phyloP scores from a whole-genome alignment of 768 basidiomycete genomes.

The Baorangia bicolor region DNA sequence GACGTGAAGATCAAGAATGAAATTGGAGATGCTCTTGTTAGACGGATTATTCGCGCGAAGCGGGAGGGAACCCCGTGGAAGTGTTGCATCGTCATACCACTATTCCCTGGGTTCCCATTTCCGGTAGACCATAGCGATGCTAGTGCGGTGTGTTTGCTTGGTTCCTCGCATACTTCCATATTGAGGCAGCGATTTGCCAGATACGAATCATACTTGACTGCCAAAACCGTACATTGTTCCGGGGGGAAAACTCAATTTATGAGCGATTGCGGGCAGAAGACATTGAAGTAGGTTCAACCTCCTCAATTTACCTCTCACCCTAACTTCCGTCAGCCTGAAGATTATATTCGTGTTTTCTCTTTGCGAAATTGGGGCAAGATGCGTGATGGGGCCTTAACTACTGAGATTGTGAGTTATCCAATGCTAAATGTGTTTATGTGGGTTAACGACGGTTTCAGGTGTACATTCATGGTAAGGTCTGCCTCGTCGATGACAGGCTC shows the following conservation, averaged over 20 bases:
- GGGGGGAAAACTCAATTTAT: conserved; percentile 93
- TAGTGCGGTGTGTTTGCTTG: conserved; percentile 63
- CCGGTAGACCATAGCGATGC: conserved; percentile 93
- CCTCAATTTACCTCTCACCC: background rate
- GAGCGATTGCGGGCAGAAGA: conserved; percentile 78
- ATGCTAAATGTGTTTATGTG: background rate
- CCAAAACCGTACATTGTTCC: conserved; percentile 84
- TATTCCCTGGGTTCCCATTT: conserved; percentile 91
- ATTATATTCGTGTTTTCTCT: conserved; percentile 89
- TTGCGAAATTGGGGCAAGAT: conserved; percentile 94
- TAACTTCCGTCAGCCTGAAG: conserved; percentile 65
- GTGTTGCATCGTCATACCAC: conserved; percentile 89
- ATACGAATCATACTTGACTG: conserved; percentile 94
- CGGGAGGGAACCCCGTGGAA: conserved; percentile 81
- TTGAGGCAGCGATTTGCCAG: conserved; percentile 36
- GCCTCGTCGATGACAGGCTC: conserved; percentile 91
- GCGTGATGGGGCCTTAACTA: conserved; percentile 77
- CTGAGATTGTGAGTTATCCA: conserved; percentile 67
- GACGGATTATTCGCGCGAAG: conserved; percentile 87
- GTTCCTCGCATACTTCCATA: background rate
- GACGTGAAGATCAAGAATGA: conserved; percentile 88
- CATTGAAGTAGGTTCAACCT: conserved; percentile 62
- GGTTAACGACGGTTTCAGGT: conserved; percentile 45
- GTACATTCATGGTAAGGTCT: conserved; percentile 74
- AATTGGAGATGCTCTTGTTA: conserved; percentile 92